Conservation (phyloP, 1,284 basidiomycete genomes). For the Anthracocystis walkeri region DNA sequence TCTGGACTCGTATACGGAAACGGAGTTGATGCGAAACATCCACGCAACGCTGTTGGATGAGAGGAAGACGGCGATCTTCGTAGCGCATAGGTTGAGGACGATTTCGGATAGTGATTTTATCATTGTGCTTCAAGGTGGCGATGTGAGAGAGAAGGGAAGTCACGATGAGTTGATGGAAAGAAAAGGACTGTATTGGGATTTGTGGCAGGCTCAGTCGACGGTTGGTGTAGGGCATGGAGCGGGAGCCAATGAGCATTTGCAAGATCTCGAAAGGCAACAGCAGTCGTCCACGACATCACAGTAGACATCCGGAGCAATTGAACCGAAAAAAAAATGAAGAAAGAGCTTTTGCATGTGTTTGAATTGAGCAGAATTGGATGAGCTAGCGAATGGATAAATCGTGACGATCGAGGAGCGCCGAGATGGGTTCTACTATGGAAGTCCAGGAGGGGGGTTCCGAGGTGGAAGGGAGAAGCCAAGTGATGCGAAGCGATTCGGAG, state of each 20-base stretch:
- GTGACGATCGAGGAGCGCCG: constrained; percentile 28
- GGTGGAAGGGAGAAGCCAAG: constrained; percentile 16
- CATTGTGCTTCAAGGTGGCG: constrained; percentile 61
- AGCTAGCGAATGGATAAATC: constrained; percentile 24
- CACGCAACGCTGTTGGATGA: constrained; percentile 81
- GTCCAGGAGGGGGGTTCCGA: constrained; percentile 12
- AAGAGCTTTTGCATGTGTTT: not conserved
- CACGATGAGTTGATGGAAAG: constrained; percentile 56
- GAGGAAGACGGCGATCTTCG: constrained; percentile 88
- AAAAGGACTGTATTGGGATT: constrained; percentile 62
- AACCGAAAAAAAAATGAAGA: not conserved
- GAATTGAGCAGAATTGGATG: not conserved
- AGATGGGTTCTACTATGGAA: constrained; percentile 20
- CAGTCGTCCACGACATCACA: not conserved
- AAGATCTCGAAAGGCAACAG: constrained; percentile 30
- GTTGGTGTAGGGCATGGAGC: constrained; percentile 55
- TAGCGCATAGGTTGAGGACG: constrained; percentile 78
- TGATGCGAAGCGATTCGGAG: constrained; percentile 28
- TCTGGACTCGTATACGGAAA: constrained; percentile 91
- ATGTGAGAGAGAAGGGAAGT: constrained; percentile 59
- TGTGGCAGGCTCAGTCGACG: constrained; percentile 61
- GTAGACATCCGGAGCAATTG: not conserved
- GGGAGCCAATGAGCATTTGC: constrained; percentile 42
- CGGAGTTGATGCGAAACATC: constrained; percentile 94
- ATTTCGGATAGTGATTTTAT: constrained; percentile 79